phyloP scores from a whole-genome alignment of 331 rosid species.

The Prunus yedoensis region DNA sequence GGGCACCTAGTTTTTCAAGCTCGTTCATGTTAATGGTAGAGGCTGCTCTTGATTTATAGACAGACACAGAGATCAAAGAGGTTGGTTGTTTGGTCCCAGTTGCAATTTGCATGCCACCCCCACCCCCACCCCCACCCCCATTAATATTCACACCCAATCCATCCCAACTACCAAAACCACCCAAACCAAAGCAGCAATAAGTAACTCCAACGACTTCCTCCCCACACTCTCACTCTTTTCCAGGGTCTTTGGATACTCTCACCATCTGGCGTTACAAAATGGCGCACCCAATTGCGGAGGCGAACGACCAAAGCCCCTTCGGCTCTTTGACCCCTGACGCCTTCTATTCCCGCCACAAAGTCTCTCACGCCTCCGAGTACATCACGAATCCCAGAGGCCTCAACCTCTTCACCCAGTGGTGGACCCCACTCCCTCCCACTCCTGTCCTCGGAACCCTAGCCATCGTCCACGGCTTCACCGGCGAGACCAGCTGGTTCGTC shows the following conservation, averaged over 20 bases:
- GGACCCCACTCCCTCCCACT: conserved; percentile 77
- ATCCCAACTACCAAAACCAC: neutral
- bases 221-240: neutral
- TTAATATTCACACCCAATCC: neutral
- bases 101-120: neutral
- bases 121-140: neutral
- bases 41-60: no score
- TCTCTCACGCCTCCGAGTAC: conserved; percentile 69
- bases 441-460: conserved; percentile 54
- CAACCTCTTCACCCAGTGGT: conserved; percentile 87
- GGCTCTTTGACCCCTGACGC: conserved; percentile 62
- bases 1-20: no score
- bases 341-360: conserved; percentile 78
- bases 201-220: neutral
- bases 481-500: conserved; percentile 91
- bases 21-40: no score
- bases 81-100: neutral
- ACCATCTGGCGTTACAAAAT: conserved; percentile 26
- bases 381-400: conserved; percentile 66
- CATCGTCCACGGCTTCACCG: conserved; percentile 89
- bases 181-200: neutral
- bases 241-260: neutral
- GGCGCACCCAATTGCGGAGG: conserved; percentile 83
- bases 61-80: no score
- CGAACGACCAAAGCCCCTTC: conserved; percentile 73